Conservation (phyloP, 2,329 filamentous ascomycete genomes). For the Coniella vitis region DNA sequence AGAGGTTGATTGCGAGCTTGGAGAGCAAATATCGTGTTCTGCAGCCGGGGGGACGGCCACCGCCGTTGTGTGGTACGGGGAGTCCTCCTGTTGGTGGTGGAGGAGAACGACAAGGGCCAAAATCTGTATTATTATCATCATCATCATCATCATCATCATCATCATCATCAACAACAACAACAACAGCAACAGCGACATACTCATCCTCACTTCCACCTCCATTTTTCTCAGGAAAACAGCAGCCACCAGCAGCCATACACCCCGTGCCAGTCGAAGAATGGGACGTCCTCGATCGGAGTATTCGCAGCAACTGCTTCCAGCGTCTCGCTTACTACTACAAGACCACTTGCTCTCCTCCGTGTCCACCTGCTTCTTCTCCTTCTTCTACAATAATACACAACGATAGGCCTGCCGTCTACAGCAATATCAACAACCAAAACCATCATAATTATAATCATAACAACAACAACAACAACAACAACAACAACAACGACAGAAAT, state of each 20-base stretch:
- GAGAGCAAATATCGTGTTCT: slow-evolving; percentile 10
- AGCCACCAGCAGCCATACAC: background rate
- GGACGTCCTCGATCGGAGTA: slow-evolving; percentile 16
- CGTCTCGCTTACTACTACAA: slow-evolving; percentile 10
- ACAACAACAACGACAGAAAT: background rate
- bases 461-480: too few relatives aligned
- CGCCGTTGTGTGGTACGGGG: background rate
- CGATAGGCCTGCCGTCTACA: too few relatives aligned
- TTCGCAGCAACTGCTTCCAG: slow-evolving; percentile 15
- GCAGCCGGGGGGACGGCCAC: background rate
- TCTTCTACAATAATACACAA: too few relatives aligned
- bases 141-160: too few relatives aligned
- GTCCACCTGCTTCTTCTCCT: too few relatives aligned
- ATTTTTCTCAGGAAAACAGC: background rate
- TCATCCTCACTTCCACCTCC: background rate
- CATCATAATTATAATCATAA: too few relatives aligned
- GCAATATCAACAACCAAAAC: too few relatives aligned
- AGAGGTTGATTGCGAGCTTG: slow-evolving; percentile 9
- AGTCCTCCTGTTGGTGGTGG: too few relatives aligned
- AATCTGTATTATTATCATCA: too few relatives aligned
- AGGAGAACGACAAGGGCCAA: too few relatives aligned
- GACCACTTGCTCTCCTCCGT: too few relatives aligned
- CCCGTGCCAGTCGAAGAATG: slow-evolving; percentile 3
- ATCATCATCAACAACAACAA: background rate
- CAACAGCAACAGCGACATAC: background rate